Evolutionary conservation across 2,329 filamentous ascomycete genomes (phyloP).

Genomic region (Ophioceras dolichostomum): DNA sequence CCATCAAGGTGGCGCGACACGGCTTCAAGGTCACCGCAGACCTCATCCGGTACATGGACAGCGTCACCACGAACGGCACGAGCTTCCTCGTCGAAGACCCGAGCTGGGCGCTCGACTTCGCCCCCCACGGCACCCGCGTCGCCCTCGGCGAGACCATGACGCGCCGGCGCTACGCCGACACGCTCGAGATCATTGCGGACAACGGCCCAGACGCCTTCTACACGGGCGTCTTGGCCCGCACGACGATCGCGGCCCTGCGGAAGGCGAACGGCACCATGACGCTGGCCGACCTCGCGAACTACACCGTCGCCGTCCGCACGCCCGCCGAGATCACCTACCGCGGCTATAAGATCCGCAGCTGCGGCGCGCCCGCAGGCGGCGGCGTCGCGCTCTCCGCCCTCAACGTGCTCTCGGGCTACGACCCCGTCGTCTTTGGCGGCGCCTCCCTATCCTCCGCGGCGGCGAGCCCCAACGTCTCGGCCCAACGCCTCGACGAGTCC

Average conservation of each 20-base stretch:
- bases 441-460: conserved; percentile 40
- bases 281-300: conserved; percentile 57
- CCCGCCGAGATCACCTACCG: conserved; percentile 52
- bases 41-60: conserved; percentile 57
- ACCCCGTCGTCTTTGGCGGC: conserved; percentile 22
- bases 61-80: conserved; percentile 25
- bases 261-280: conserved; percentile 65
- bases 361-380: conserved; percentile 62
- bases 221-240: conserved; percentile 53
- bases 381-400: conserved; percentile 59
- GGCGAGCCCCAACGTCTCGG: conserved; percentile 44
- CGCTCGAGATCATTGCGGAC: conserved; percentile 56
- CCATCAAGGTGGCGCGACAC: conserved; percentile 57
- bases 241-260: conserved; percentile 54
- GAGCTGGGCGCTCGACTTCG: conserved; percentile 75
- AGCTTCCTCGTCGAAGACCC: conserved; percentile 60
- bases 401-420: conserved; percentile 64
- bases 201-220: conserved; percentile 60
- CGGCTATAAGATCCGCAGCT: conserved; percentile 55
- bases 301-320: conserved; percentile 52
- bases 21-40: conserved; percentile 65
- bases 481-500: conserved; percentile 72
- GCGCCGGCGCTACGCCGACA: conserved; percentile 60
- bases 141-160: conserved; percentile 63
- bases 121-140: conserved; percentile 56